Evolutionary conservation across 1,284 basidiomycete species (phyloP), one percentile per base, ranked within the genome.

Genomic region (Laetiporus sulphureus): DNA sequence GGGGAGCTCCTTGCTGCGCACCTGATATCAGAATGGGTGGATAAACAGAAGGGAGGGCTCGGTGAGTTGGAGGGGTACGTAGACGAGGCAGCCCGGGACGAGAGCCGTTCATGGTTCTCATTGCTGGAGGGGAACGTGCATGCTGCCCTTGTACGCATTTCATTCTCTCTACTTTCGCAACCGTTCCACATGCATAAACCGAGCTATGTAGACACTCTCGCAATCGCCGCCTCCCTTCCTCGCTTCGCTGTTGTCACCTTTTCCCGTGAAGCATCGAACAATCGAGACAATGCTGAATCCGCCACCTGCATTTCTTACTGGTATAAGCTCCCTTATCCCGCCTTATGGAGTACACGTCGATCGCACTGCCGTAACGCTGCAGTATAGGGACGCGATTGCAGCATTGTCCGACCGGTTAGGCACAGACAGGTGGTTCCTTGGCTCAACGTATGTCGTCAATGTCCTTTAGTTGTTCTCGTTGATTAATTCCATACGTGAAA

Each of bases 51-150:
- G 4, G 65, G 62, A 13, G 64, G 67, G 16, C 58, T 65, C 10
- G 66, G 67, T 35, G 62, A 65, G 4, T 62, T 84, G 25, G 80
- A 88, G 54, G 85, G 84, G 3, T 88, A 83, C 56, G 68, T 60
- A 19, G 71, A 83, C 50, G 67, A 70, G 39, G 59, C 60, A 12
- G 67, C 79, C 21, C 68, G 71, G 40, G 79, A 86, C 52, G 85
- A 90, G 59, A 84, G 83, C 52, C 71, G 77, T 32, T 85, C 87
- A 2, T 90, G 86, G 86, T 73, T 86, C 16, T 67, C 81, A 4
- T 66, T 90, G 22, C 69, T 90, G 20, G 83, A 90, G 57, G 79
- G 80, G 30, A 67, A 73, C 38, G 73, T 90, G 6, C 85, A 87
- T 57, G 78, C 82, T 50, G 81, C 82, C 6, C 60, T 90, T 60